Base-by-base conservation (phyloP, 768 basidiomycete genomes). In the Boletus rufocinnamomeus region DNA sequence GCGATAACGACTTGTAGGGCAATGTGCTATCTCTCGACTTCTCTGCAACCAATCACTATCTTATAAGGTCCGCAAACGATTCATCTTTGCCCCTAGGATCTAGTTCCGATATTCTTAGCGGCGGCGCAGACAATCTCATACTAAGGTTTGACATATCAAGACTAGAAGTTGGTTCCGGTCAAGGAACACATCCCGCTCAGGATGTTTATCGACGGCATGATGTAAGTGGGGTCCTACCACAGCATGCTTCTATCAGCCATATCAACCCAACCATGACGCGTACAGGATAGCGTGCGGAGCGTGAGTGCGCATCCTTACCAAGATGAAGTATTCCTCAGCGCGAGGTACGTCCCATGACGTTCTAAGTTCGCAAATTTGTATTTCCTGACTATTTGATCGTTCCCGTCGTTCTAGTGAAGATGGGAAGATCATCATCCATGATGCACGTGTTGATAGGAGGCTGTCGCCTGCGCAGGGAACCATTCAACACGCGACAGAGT, bases 11-110 rank as follows among this genome's bases (percentile, higher is more conserved):
- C 54, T 41, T 51, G 11, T 61, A 92, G 90, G 80, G 79, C 43
- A 91, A 90, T 63, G 81, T 91, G 37, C 84, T 93, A 69, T 80
- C 82, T 19, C 74, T 92, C 32, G 82, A 82, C 48, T 91, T 92
- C 74, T 90, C 89, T 7, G 80, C 85, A 0, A 78, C 79, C 23
- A 88, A 87, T 64, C 80, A 79, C 52, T 85, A 79, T 66, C 68
- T 91, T 43, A 83, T 82, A 67, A 84, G 84, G 89, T 90, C 59
- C 69, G 88, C 76, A 32, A 46, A 25, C 49, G 63, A 62, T 32
- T 55, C 51, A 21, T 62, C 56, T 67, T 62, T 35, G 52, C 54
- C 43, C 50, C 41, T 57, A 59, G 41, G 56, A 56, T 54, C 54
- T 6, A 5, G 52, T 48, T 53, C 38, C 19, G 52, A 57, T 38